Percentiles rank a stretch among this genome's conserved stretches.
Evolutionary conservation across 768 basidiomycete species (phyloP).

Genomic region (Agaricus blazei): DNA sequence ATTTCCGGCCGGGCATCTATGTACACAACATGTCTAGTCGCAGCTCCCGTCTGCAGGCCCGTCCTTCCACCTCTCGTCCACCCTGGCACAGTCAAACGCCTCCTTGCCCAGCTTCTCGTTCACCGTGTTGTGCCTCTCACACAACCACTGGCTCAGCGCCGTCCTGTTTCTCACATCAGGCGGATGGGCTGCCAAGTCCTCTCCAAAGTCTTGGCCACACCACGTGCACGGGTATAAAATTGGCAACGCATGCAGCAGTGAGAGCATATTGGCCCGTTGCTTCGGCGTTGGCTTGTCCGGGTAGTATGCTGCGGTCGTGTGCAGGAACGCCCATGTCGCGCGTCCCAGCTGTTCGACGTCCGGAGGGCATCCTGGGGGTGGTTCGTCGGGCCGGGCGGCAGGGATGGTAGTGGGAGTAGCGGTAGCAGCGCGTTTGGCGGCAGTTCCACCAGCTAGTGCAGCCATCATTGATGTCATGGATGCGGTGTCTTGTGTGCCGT

Average conservation of each 20-base stretch:
- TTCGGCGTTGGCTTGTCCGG: constrained; percentile 71
- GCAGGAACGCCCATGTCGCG: constrained; percentile 96
- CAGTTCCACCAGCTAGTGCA: constrained; percentile 21
- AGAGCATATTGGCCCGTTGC: constrained; percentile 82
- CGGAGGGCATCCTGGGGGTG: constrained; percentile 74
- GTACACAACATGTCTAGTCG: constrained; percentile 41
- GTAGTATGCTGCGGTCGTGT: constrained; percentile 94
- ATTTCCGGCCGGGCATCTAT: neutral
- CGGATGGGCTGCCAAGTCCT: constrained; percentile 58
- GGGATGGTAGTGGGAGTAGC: constrained; percentile 15
- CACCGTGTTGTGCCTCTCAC: constrained; percentile 89
- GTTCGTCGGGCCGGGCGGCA: constrained; percentile 24
- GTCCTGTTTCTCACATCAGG: constrained; percentile 74
- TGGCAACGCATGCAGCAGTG: constrained; percentile 73
- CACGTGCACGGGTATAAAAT: constrained; percentile 82
- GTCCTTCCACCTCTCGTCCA: constrained; percentile 90
- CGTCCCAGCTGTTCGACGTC: constrained; percentile 87
- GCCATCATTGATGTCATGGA: constrained; percentile 15
- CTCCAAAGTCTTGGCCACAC: constrained; percentile 81
- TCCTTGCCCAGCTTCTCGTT: constrained; percentile 84
- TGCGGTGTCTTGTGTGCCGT: constrained; percentile 1
- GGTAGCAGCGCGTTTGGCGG: constrained; percentile 2
- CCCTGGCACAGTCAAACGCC: constrained; percentile 74
- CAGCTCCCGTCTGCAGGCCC: constrained; percentile 86
- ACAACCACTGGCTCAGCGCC: constrained; percentile 79